Base-by-base conservation (phyloP, 129 eudicot genomes). In the Scalesia atractyloides region DNA sequence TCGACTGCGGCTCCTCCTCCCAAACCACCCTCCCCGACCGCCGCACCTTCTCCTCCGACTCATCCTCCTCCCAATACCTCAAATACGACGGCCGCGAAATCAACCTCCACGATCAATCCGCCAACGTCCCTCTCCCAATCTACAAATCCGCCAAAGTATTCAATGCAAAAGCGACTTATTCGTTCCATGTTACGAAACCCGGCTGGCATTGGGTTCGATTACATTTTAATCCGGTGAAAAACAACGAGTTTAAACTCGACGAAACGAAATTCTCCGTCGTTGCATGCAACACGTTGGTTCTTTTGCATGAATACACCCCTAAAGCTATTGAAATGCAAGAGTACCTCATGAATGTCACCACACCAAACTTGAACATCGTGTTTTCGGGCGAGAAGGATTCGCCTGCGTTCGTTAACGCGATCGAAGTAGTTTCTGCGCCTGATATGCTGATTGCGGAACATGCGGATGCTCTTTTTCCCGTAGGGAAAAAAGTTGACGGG, bases 141-240 rank as follows among this genome's bases (percentile, higher is more conserved):
- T 89, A 89, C 51, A 57, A 61, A 5, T 37, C 89, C 2, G 97
- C 94, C 5, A 79, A 73, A 39, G 85, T 90, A 7, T 94, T 90
- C 30, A 66, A 69, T 1, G 24, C 83, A 2, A 87, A 79, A n/a
- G 97, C 98, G 13, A 81, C 86, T 8, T 94, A 87, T 66, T 72
- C 93, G 0, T 90, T 90, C 60, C 86, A 63, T 44, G 79, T 88
- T 5, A 34, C 86, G 33, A 84, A 85, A 11, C 79, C 96, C 5
- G 99, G 99, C 4, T 94, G 93, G 97, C 99, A 90, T 85, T 94
- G 97, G 97, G 76, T 90, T 18, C 80, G 99, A 7, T 82, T 90
- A 9, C 96, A 94, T 61, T 94, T 94, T 70, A 75, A 73, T 17
- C 88, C 93, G 1, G 24, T 90, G 12, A 26, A 74, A 7, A 82